Evolutionary conservation across 2,329 filamentous ascomycete species (phyloP).

Genomic region (Exophiala dermatitidis): DNA sequence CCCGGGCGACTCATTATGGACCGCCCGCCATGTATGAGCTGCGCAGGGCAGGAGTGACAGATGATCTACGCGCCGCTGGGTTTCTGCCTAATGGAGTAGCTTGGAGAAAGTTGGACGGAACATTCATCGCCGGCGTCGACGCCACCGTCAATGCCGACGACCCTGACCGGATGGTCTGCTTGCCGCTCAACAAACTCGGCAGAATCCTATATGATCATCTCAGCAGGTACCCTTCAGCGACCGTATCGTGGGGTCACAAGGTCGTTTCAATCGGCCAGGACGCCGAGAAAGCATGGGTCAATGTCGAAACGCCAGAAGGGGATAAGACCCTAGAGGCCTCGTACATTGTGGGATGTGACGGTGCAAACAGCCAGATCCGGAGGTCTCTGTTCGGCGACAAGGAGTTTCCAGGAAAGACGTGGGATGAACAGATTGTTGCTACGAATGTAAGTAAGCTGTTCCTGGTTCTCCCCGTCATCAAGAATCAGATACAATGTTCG

Average conservation of each 20-base stretch:
- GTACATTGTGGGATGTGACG: constrained; percentile 41
- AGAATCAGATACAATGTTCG: not conserved
- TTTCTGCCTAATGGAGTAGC: constrained; percentile 38
- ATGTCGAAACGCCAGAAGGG: constrained; percentile 18
- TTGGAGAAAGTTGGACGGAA: constrained; percentile 40
- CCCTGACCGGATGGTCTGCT: constrained; percentile 36
- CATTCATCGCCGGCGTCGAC: constrained; percentile 30
- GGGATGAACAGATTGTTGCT: constrained; percentile 25
- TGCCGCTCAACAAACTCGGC: constrained; percentile 41
- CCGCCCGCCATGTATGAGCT: constrained; percentile 53
- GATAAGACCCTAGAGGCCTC: constrained; percentile 22
- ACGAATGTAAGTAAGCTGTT: constrained; percentile 19
- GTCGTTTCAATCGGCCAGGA: constrained; percentile 22
- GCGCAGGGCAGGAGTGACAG: constrained; percentile 51
- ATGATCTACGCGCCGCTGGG: constrained; percentile 42
- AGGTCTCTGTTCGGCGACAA: constrained; percentile 13
- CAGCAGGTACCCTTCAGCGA: constrained; percentile 30
- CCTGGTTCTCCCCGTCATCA: not conserved
- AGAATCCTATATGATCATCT: constrained; percentile 38
- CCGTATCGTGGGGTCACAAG: constrained; percentile 42
- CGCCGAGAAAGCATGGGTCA: constrained; percentile 15
- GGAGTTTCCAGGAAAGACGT: constrained; percentile 20
- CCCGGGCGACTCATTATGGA: constrained; percentile 58
- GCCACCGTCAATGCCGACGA: constrained; percentile 30
- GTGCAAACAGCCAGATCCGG: constrained; percentile 17